Evolutionary conservation across 768 basidiomycete species (phyloP).

Genomic region (Naematelia encephala): DNA sequence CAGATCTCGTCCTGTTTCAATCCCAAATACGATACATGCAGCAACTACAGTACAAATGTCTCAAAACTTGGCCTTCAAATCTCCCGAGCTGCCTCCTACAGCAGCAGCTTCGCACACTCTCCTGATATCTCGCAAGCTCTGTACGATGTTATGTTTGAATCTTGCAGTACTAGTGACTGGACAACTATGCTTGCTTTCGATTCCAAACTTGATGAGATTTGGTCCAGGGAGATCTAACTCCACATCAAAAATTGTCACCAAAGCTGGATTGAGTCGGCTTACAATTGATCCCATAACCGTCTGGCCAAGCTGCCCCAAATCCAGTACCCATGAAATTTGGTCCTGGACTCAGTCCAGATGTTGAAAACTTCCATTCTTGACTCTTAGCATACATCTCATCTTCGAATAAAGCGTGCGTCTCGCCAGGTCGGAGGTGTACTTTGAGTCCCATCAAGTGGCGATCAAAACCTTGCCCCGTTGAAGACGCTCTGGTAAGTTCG

Average conservation of each 20-base stretch:
- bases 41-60: neutral
- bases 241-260: neutral
- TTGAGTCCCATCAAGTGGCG: constrained; percentile 84
- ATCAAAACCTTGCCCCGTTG: constrained; percentile 79
- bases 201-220: constrained; percentile 79
- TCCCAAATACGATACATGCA: constrained; percentile 6
- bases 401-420: constrained; percentile 65
- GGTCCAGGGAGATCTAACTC: constrained; percentile 74
- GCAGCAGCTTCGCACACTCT: constrained; percentile 55
- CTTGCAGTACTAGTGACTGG: constrained; percentile 64
- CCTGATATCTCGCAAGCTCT: constrained; percentile 69
- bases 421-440: constrained; percentile 61
- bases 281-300: constrained; percentile 96
- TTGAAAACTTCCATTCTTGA: constrained; percentile 81
- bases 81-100: neutral
- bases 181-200: constrained; percentile 80
- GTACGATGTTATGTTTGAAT: constrained; percentile 63
- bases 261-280: constrained; percentile 44
- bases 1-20: too few relatives aligned
- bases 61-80: constrained; percentile 21
- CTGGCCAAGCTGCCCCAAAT: constrained; percentile 75
- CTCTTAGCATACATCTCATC: constrained; percentile 72
- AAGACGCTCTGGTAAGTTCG: constrained; percentile 69
- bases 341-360: constrained; percentile 83
- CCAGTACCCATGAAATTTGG: constrained; percentile 84